Evolutionary conservation across 805 yeast species (phyloP), one percentile per base, ranked within the genome.

Genomic region (Maudiozyma turicensis): DNA sequence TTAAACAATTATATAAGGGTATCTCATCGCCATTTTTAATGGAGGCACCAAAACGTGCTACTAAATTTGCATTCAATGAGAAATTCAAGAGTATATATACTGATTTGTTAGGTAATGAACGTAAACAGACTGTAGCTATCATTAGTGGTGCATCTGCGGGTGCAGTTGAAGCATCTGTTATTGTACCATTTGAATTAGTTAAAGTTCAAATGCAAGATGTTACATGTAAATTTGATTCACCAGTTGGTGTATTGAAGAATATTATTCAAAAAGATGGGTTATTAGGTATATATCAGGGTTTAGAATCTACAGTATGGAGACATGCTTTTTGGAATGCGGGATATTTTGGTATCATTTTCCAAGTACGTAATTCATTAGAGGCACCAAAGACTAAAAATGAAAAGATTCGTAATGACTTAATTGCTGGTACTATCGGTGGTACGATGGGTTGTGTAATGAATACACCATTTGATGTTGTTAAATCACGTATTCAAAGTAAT

Each of bases 21-120:
- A 93, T 93, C 60, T 72, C 86, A 32, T 96, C 99, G 28, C 99
- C 99, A 34, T 87, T 93, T 58, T 74, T 93, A 61, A 93, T 93
- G 99, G 99, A 93, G 69, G 99, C 98, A 11, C 99, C 99, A 55
- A 93, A 93, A 75, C 82, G 99, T 73, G 99, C 99, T 40, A 90
- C 96, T 56, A 93, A 93, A 69, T 93, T 93, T 66, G 97, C 98
- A 47, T 96, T 97, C 53, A 93, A 93, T 66, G 99, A 93, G 66
- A 95, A 88, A 67, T 93, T 95, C 84, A 91, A 95, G 47, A 84
- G 84, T 67, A 68, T 89, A 57, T 91, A 89, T 76, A 79, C 80
- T 57, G 73, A 73, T 32, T 65, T 71, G 20, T 88, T 90, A 65
- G 95, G 87, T 47, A 75, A 85, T 43, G 66, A 74, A 8, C 77